Evolutionary conservation across 108 stramenopile species (phyloP).

Genomic region (Nitzschia inconspicua): DNA sequence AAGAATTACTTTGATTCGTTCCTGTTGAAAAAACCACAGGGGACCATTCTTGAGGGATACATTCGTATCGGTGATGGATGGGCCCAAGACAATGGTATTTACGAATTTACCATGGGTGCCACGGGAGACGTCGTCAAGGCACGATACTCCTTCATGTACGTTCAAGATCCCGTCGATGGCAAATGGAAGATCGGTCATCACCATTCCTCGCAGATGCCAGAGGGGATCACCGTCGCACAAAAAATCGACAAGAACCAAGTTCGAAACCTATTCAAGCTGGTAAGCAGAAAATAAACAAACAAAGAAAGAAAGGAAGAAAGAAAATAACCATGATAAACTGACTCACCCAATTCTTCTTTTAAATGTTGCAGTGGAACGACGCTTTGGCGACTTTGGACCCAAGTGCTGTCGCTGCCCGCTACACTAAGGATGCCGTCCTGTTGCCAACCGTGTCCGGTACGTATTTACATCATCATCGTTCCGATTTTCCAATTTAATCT

Average conservation of each 20-base stretch:
- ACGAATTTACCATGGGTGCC: slow-evolving; percentile 61
- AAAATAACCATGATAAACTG: slow-evolving; percentile 38
- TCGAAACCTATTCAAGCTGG: slow-evolving; percentile 4
- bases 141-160: slow-evolving; percentile 57
- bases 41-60: slow-evolving; percentile 51
- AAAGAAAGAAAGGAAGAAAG: too few species aligned
- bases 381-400: slow-evolving; percentile 54
- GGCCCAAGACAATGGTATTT: slow-evolving; percentile 54
- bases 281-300: too few species aligned
- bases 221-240: slow-evolving; percentile 35
- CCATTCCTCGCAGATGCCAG: slow-evolving; percentile 51
- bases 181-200: slow-evolving; percentile 61
- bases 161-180: slow-evolving; percentile 42
- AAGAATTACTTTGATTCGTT: slow-evolving; percentile 70
- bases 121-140: slow-evolving; percentile 52
- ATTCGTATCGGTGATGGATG: slow-evolving; percentile 48
- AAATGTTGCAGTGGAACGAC: slow-evolving; percentile 63
- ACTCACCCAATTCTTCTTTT: slow-evolving; percentile 34
- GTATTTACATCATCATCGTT: too few species aligned
- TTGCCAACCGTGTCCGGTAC: slow-evolving; percentile 41
- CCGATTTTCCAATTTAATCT: too few species aligned
- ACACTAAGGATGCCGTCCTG: slow-evolving; percentile 40
- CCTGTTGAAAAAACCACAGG: slow-evolving; percentile 51
- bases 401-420: slow-evolving; percentile 32
- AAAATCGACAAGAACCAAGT: slow-evolving; percentile 11